A percentile compares a stretch with the other conserved stretches of the same genome.
These are phyloP conservation scores for Chamaecrista fasciculata DNA, from an alignment of 306 rosid genomes.

Conservation along the genomic window DNA sequence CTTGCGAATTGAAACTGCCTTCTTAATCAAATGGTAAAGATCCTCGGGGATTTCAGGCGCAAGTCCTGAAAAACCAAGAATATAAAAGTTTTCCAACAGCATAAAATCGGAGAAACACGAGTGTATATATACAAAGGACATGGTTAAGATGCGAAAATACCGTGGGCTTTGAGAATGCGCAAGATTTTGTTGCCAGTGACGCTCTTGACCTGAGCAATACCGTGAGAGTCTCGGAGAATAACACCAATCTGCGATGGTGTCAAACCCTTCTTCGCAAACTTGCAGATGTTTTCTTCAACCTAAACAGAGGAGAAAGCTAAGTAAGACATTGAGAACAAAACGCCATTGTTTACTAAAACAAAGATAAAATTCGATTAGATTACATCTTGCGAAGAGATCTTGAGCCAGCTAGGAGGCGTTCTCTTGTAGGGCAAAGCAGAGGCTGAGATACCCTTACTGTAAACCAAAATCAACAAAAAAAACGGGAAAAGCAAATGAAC, in stretches of 20 bases:
- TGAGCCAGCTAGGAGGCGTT: constrained; percentile 83
- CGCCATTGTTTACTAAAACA: background rate
- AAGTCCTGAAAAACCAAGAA: constrained; percentile 46
- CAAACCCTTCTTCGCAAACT: constrained; percentile 90
- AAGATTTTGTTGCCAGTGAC: constrained; percentile 84
- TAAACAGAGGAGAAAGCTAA: constrained; percentile 6
- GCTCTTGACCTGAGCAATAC: constrained; percentile 84
- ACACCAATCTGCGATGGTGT: constrained; percentile 95
- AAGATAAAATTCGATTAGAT: background rate
- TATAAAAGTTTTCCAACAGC: background rate
- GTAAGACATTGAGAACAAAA: background rate
- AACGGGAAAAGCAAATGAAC: background rate
- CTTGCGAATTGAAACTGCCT: constrained; percentile 80
- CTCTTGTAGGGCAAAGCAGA: constrained; percentile 93
- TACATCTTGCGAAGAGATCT: constrained; percentile 79
- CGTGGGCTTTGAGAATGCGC: constrained; percentile 88
- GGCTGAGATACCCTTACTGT: constrained; percentile 95
- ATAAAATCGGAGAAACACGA: background rate
- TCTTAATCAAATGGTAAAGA: constrained; percentile 86
- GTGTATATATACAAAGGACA: background rate
- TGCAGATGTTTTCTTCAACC: constrained; percentile 85
- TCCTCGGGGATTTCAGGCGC: constrained; percentile 97
- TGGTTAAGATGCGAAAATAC: constrained; percentile 22
- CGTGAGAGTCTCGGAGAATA: constrained; percentile 88
- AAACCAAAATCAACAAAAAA: background rate